Evolutionary conservation across 768 basidiomycete species (phyloP).

Genomic region (Porpolomopsis calyptriformis): DNA sequence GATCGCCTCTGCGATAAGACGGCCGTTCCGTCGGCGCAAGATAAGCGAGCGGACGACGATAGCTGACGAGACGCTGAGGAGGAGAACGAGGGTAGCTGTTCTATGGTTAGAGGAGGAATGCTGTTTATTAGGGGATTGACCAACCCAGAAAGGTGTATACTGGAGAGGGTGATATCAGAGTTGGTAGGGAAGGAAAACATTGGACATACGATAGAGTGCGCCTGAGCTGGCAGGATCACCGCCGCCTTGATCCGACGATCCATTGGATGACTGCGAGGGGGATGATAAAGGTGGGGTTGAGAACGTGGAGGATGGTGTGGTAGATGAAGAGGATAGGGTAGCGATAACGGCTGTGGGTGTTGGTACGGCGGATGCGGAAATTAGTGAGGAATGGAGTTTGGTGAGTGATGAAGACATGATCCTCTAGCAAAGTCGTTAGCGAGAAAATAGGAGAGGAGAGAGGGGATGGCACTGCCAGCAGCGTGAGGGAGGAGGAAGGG

Average conservation of each 20-base stretch:
- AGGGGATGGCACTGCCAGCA: too few species aligned
- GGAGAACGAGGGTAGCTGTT: slow-evolving; percentile 56
- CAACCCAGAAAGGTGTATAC: slow-evolving; percentile 7
- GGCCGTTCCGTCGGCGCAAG: slow-evolving; percentile 50
- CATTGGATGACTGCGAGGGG: neutral
- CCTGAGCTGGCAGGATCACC: neutral
- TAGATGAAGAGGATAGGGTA: neutral
- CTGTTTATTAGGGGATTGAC: neutral
- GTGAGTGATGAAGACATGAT: too few species aligned
- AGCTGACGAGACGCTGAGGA: slow-evolving; percentile 55
- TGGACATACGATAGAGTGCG: slow-evolving; percentile 1
- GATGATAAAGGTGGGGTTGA: neutral
- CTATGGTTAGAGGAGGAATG: neutral
- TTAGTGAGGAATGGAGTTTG: too few species aligned
- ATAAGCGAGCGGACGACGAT: slow-evolving; percentile 57
- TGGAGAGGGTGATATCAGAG: neutral
- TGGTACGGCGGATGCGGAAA: too few species aligned
- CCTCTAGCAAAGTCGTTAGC: too few species aligned
- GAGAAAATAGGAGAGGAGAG: too few species aligned
- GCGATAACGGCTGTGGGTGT: neutral
- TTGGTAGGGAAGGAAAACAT: neutral
- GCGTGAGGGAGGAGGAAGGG: too few species aligned
- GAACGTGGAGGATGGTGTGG: neutral
- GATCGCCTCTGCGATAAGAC: slow-evolving; percentile 52
- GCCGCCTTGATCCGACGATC: neutral